Evolutionary conservation across 2,329 filamentous ascomycete genomes (phyloP).

Genomic region (Phialophora verrucosa): DNA sequence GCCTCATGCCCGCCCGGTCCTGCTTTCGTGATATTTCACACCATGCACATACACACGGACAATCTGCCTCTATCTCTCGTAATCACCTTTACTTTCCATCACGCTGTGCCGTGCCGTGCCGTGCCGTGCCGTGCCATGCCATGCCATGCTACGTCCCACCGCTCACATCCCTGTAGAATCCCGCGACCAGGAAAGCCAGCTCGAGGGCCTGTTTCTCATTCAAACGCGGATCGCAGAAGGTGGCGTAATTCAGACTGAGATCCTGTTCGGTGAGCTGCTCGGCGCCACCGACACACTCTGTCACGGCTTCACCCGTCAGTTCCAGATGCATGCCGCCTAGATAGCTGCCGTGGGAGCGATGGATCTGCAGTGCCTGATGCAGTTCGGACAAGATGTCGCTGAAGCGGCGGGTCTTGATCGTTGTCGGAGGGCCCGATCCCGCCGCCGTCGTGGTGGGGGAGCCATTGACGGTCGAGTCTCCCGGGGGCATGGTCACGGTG

Average conservation of each 20-base stretch:
- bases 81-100: not conserved
- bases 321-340: constrained; percentile 94
- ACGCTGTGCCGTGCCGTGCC: not conserved
- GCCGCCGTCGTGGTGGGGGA: not conserved
- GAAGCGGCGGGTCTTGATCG: constrained; percentile 93
- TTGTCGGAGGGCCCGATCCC: constrained; percentile 55
- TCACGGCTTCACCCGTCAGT: constrained; percentile 93
- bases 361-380: constrained; percentile 79
- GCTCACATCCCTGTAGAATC: constrained; percentile 67
- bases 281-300: constrained; percentile 91
- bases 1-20: too few species aligned
- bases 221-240: constrained; percentile 90
- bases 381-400: constrained; percentile 88
- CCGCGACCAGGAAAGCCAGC: constrained; percentile 89
- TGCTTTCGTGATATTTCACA: too few species aligned
- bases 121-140: too few species aligned
- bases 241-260: constrained; percentile 87
- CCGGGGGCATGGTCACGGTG: constrained; percentile 50
- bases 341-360: constrained; percentile 81
- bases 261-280: constrained; percentile 87
- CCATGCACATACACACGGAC: too few species aligned
- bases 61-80: too few species aligned
- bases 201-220: constrained; percentile 99
- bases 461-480: constrained; percentile 1
- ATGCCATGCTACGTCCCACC: not conserved